Base-by-base conservation (phyloP, 1,284 basidiomycete species). In the Sparassis latifolia region DNA sequence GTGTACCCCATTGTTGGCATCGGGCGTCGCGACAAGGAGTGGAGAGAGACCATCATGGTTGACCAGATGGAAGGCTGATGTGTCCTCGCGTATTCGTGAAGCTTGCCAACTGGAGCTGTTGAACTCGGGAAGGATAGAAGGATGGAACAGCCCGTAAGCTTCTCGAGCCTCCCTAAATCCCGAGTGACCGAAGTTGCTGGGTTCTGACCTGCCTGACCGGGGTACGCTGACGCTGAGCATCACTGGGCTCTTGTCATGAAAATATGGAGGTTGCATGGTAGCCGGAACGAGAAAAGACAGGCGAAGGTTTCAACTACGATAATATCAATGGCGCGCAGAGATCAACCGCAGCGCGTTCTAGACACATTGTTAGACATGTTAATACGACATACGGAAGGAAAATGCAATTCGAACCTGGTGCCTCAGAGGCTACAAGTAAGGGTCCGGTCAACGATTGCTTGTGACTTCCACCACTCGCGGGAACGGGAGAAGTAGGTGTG, bases 101-200 rank as follows among this genome's bases (percentile, higher is more conserved):
- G 51, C 43, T 33, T 52, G 51, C 51, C 51, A 52, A n/a, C 47
- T 46, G 3, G 42, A 43, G 32, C 33, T 27, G 35, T 41, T 41
- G 27, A 45, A 35, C 20, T 45, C 51, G 3, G 39, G 47, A 48
- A 39, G 41, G 31, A 33, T 45, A 33, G 3, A 41, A 44, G 42
- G 33, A 33, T 20, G 47, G 47, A 43, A 42, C 27, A 42, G 20
- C 9, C 35, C 35, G 20, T 10, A 28, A 10, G 40, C 7, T 10
- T 20, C 20, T 20, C 20, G 27, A 6, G 40, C 28, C 27, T 38
- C 41, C 10, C 20, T 9, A 9, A 33, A n/a, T 47, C 35, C 20
- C 46, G 51, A 29, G 35, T 6, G 35, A 37, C 35, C 12, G 35
- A 37, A 37, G 35, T 37, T 7, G 35, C 12, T 37, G 6, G 35